Conservation (phyloP, 306 rosid species). For the Echinosophora koreensis region DNA sequence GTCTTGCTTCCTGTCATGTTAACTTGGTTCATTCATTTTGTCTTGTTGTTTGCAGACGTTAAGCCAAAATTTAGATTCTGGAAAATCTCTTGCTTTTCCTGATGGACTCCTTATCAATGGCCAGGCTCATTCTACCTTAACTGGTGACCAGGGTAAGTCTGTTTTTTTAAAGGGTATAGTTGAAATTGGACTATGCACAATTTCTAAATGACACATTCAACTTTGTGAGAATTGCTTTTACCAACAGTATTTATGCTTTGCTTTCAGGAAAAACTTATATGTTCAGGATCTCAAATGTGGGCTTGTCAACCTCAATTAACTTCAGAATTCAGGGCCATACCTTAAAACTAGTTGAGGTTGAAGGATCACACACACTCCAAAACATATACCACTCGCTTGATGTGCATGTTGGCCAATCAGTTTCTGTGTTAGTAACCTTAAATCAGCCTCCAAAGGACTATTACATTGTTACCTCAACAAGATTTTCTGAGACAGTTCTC, state of each 20-base stretch:
- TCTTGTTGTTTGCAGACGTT: conserved; percentile 59
- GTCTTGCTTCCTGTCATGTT: conserved; percentile 14
- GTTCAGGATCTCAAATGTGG: conserved; percentile 94
- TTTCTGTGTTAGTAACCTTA: conserved; percentile 79
- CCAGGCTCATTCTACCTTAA: conserved; percentile 64
- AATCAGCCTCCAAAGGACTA: conserved; percentile 85
- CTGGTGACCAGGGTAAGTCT: conserved; percentile 75
- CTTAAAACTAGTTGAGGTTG: conserved; percentile 84
- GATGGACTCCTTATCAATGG: conserved; percentile 92
- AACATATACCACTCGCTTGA: conserved; percentile 86
- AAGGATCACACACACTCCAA: conserved; percentile 92
- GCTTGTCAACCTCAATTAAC: conserved; percentile 42
- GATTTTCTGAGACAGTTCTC: conserved; percentile 70
- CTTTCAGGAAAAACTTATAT: conserved; percentile 90
- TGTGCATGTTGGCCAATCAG: conserved; percentile 93
- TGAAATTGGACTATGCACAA: neutral
- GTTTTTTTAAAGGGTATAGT: neutral
- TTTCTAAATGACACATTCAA: conserved; percentile 5
- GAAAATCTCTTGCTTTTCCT: conserved; percentile 77
- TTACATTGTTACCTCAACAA: conserved; percentile 86
- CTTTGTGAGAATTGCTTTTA: conserved; percentile 29
- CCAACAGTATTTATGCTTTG: conserved; percentile 16
- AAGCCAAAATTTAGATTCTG: conserved; percentile 76
- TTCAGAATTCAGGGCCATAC: conserved; percentile 84
- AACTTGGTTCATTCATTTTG: conserved; percentile 7